Evolutionary conservation across 306 rosid genomes (phyloP).

Genomic region (Ziziphus jujuba): DNA sequence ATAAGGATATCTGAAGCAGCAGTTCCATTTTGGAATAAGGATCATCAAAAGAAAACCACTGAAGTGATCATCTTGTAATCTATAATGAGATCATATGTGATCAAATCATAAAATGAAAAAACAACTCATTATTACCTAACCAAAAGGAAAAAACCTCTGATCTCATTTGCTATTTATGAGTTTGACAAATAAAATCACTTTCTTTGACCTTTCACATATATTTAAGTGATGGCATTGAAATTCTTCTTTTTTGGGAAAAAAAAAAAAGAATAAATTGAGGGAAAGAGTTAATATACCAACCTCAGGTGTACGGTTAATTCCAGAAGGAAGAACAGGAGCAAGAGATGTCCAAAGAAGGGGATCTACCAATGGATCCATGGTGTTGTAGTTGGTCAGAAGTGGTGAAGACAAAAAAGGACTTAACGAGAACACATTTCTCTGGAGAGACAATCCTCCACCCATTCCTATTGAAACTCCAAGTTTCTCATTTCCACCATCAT

Average conservation of each 20-base stretch:
- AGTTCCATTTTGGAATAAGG: no score
- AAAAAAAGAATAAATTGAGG: not conserved
- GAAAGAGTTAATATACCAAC: constrained; percentile 48
- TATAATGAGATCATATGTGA: no score
- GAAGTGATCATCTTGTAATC: no score
- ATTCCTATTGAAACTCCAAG: constrained; percentile 62
- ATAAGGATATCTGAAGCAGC: not conserved
- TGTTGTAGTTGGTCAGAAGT: constrained; percentile 68
- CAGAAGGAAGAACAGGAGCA: constrained; percentile 73
- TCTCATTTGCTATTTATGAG: no score
- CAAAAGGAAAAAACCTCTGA: no score
- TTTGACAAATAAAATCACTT: no score
- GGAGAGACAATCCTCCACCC: constrained; percentile 75
- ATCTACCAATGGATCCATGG: constrained; percentile 75
- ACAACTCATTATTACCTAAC: no score
- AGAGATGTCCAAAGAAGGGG: constrained; percentile 92
- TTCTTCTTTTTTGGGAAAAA: not conserved
- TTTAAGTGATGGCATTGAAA: no score
- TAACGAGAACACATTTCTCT: constrained; percentile 74
- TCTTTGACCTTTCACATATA: no score
- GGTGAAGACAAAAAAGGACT: constrained; percentile 85
- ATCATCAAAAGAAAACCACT: no score
- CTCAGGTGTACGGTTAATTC: constrained; percentile 68
- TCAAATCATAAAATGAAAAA: no score
- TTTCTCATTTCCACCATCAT: constrained; percentile 48